Percentiles rank a stretch among this genome's conserved stretches.
These are phyloP conservation scores for Phycomyces nitens DNA, from an alignment of 192 early-diverging fungal species.

Conservation along the genomic window DNA sequence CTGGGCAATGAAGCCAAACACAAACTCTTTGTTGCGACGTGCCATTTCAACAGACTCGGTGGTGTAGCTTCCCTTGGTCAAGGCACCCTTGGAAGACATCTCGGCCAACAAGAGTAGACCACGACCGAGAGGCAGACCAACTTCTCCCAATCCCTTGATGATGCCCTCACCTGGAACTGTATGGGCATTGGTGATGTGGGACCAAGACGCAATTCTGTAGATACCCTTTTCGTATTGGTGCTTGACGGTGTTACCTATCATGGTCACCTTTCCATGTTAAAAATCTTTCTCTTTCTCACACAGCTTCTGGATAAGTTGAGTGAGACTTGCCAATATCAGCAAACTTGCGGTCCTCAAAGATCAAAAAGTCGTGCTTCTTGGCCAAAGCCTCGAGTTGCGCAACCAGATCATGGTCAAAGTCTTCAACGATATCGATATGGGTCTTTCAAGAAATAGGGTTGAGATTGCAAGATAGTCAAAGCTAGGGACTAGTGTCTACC, in stretches of 20 bases:
- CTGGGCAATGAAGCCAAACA: constrained; percentile 92
- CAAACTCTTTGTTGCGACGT: constrained; percentile 80
- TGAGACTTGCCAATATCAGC: constrained; percentile 81
- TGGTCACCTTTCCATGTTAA: background rate
- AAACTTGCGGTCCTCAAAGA: constrained; percentile 99
- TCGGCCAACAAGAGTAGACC: constrained; percentile 90
- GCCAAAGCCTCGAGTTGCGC: constrained; percentile 68
- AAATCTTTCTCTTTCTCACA: no score
- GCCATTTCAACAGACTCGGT: constrained; percentile 85
- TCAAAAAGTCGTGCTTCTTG: constrained; percentile 88
- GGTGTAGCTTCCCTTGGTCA: constrained; percentile 84
- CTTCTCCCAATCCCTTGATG: constrained; percentile 85
- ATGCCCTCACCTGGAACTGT: constrained; percentile 95
- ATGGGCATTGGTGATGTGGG: constrained; percentile 96
- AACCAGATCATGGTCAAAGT: constrained; percentile 89
- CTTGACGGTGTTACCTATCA: constrained; percentile 89
- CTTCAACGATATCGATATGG: constrained; percentile 89
- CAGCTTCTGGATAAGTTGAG: no score
- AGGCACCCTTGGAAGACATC: constrained; percentile 91
- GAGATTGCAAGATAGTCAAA: background rate
- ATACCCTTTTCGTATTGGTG: constrained; percentile 89
- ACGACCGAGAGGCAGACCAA: constrained; percentile 76
- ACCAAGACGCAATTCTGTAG: constrained; percentile 91
- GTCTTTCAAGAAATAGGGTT: constrained; percentile 55
- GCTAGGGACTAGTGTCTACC: constrained; percentile 38